phyloP scores from a whole-genome alignment of 2,329 filamentous ascomycete species.

The Pyrenochaeta sp. region DNA sequence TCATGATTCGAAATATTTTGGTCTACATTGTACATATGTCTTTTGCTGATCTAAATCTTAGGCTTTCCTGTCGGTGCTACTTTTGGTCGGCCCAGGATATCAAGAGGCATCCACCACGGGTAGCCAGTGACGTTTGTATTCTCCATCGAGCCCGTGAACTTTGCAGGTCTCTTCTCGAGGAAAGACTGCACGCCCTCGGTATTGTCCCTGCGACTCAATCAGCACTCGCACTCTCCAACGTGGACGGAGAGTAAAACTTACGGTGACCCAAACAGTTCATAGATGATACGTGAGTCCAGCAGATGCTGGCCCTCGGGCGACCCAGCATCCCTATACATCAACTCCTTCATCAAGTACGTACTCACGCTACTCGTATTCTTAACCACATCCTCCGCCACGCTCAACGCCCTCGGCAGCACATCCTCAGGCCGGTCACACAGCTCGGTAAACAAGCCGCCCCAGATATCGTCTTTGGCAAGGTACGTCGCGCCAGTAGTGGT shows the following conservation, averaged over 20 bases:
- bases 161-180: conserved; percentile 70
- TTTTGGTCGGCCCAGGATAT: conserved; percentile 53
- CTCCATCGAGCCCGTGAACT: conserved; percentile 68
- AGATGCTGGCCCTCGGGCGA: conserved; percentile 74
- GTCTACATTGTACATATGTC: no score
- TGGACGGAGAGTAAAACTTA: conserved; percentile 33
- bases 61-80: conserved; percentile 34
- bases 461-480: conserved; percentile 56
- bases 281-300: conserved; percentile 71
- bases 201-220: conserved; percentile 60
- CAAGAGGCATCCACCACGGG: conserved; percentile 72
- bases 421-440: conserved; percentile 63
- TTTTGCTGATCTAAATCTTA: conserved; percentile 33
- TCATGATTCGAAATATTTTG: conserved; percentile 4
- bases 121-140: conserved; percentile 66
- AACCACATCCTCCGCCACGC: conserved; percentile 71
- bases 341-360: conserved; percentile 71
- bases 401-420: conserved; percentile 70
- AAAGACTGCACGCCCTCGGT: conserved; percentile 74
- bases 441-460: conserved; percentile 71
- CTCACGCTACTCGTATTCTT: conserved; percentile 70
- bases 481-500: conserved; percentile 72
- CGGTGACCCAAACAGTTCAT: conserved; percentile 63
- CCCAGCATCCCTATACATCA: conserved; percentile 68
- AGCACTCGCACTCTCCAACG: conserved; percentile 5